Conservation (phyloP, 208 protist genomes). For the Acanthamoeba comandoni region DNA sequence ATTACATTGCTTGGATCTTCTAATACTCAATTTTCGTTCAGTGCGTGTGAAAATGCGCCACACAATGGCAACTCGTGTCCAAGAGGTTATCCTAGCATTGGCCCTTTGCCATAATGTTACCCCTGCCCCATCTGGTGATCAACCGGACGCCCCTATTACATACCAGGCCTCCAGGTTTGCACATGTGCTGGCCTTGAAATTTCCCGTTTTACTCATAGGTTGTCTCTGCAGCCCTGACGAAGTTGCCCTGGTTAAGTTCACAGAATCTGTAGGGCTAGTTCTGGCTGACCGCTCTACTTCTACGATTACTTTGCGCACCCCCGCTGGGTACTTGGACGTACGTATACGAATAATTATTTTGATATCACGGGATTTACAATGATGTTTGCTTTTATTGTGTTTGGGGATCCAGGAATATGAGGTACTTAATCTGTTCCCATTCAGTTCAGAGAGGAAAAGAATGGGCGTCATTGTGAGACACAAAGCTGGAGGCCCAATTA, state of each 20-base stretch:
- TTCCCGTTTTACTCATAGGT: no score
- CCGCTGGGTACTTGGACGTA: constrained; percentile 72
- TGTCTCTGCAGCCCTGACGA: constrained; percentile 93
- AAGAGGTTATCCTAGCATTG: constrained; percentile 90
- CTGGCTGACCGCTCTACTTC: constrained; percentile 76
- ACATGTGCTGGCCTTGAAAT: no score
- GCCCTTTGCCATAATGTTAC: constrained; percentile 97
- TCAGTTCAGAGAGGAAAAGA: constrained; percentile 97
- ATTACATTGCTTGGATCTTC: neutral
- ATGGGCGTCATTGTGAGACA: constrained; percentile 97
- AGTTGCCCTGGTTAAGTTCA: constrained; percentile 95
- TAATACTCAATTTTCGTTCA: neutral
- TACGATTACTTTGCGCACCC: constrained; percentile 82
- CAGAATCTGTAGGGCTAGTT: constrained; percentile 85
- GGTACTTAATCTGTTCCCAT: constrained; percentile 97
- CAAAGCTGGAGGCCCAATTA: constrained; percentile 85
- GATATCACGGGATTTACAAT: neutral
- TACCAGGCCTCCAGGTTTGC: constrained; percentile 82
- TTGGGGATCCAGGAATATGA: constrained; percentile 88
- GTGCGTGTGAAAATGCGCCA: constrained; percentile 17
- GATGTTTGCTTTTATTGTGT: neutral
- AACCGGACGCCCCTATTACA: constrained; percentile 26
- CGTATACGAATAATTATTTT: constrained; percentile 20
- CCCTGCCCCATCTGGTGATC: constrained; percentile 90
- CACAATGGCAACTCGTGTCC: constrained; percentile 82